These are phyloP conservation scores for Trichaptum fuscoviolaceum DNA, from an alignment of 768 basidiomycete genomes.

Conservation along the genomic window DNA sequence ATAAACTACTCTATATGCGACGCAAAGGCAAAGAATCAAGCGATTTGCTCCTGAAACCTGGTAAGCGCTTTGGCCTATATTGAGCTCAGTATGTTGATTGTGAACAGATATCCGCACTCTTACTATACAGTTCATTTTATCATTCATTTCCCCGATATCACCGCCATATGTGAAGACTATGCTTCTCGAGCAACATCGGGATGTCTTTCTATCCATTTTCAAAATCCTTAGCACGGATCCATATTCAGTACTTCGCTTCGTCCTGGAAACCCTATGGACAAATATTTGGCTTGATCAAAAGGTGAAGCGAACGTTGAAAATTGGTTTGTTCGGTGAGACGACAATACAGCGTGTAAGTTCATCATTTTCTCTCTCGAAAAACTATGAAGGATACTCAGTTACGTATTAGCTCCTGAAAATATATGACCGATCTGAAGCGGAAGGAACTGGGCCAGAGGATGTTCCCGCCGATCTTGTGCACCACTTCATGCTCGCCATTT, in stretches of 20 bases:
- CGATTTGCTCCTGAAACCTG: slow-evolving; percentile 50
- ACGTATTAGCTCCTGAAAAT: slow-evolving; percentile 60
- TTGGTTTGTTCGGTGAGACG: slow-evolving; percentile 64
- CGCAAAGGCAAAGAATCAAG: slow-evolving; percentile 44
- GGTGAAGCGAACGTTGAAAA: slow-evolving; percentile 64
- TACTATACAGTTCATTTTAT: slow-evolving; percentile 67
- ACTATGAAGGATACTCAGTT: not conserved
- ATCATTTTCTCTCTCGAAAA: slow-evolving; percentile 5
- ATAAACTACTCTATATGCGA: slow-evolving; percentile 66
- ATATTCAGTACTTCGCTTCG: slow-evolving; percentile 50
- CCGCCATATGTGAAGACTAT: slow-evolving; percentile 49
- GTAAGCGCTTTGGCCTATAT: slow-evolving; percentile 29
- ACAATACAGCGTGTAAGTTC: slow-evolving; percentile 55
- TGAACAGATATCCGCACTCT: slow-evolving; percentile 71
- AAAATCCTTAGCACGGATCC: slow-evolving; percentile 66
- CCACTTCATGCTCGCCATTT: slow-evolving; percentile 83
- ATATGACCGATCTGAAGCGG: slow-evolving; percentile 55
- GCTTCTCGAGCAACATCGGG: slow-evolving; percentile 69
- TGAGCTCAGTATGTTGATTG: slow-evolving; percentile 6
- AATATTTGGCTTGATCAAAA: slow-evolving; percentile 73
- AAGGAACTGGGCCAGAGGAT: slow-evolving; percentile 44
- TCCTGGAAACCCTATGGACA: slow-evolving; percentile 73
- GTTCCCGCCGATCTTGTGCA: slow-evolving; percentile 76
- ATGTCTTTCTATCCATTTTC: slow-evolving; percentile 63
- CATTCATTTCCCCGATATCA: slow-evolving; percentile 53